Evolutionary conservation across 2,329 filamentous ascomycete species (phyloP).

Genomic region (Tolypocladium amazonense): DNA sequence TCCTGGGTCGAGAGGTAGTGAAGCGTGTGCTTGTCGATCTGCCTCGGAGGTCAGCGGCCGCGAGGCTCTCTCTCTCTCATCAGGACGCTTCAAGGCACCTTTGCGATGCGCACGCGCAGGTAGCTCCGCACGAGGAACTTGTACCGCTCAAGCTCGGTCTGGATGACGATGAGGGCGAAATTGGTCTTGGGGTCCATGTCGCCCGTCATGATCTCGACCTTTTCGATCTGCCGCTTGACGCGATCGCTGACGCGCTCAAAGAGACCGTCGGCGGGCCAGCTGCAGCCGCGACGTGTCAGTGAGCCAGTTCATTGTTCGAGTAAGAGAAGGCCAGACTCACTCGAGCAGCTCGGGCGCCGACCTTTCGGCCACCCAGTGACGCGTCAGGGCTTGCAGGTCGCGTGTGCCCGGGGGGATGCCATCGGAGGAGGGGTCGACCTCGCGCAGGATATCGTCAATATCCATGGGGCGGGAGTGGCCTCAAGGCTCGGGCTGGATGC

Average conservation of each 20-base stretch:
- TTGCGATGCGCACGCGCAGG: constrained; percentile 74
- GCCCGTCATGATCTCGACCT: constrained; percentile 66
- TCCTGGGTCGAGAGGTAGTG: constrained; percentile 54
- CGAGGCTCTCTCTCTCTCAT: not conserved
- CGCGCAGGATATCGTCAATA: constrained; percentile 69
- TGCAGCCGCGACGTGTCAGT: constrained; percentile 13
- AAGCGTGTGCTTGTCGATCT: constrained; percentile 69
- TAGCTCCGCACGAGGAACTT: constrained; percentile 84
- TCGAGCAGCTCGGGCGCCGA: constrained; percentile 80
- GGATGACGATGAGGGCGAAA: constrained; percentile 86
- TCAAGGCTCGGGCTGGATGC: not conserved
- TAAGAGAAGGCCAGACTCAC: constrained; percentile 34
- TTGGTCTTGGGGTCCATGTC: constrained; percentile 85
- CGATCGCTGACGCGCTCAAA: constrained; percentile 73
- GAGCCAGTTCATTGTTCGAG: not conserved
- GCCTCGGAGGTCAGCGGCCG: not conserved
- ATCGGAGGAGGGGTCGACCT: constrained; percentile 52
- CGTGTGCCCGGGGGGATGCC: constrained; percentile 47
- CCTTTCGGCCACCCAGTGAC: constrained; percentile 87
- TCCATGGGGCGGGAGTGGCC: constrained; percentile 41
- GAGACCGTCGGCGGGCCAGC: constrained; percentile 58
- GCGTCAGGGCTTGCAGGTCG: constrained; percentile 81
- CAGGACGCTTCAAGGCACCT: constrained; percentile 38
- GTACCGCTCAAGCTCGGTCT: constrained; percentile 90
- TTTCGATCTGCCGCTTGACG: constrained; percentile 59